Evolutionary conservation across 257 asterid genomes (phyloP), one percentile per base, ranked within the genome.

Genomic region (Plantago ovata): DNA sequence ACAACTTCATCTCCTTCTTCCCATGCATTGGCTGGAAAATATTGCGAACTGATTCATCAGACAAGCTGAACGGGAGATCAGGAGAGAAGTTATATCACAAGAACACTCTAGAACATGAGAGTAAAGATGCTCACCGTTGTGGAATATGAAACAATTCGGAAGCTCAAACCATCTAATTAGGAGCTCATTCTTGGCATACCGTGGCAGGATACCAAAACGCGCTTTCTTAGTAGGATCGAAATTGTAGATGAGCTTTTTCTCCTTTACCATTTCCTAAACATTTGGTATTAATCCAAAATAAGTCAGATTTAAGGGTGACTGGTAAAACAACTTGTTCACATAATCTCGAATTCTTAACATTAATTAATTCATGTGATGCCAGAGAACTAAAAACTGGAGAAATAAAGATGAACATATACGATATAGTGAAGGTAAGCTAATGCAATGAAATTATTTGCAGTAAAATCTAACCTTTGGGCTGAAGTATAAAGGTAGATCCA

Each of bases 1-100:
- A 93, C 95, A 47, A 93, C 87, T 75, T 88, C 98, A 54, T 88
- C 97, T 40, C 96, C 98, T 72, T 93, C 98, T 77, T 93, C 98
- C 98, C 98, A 93, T 68, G 98, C 98, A 72, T 93, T 93, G 63
- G 97, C 98, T 93, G 80, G 61, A 67, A 60, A 67, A 1, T 46
- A 36, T 61, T 20, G 39, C 38, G 28, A 56, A 16, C 21, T 45
- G 3, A 22, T 23, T 38, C 39, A 39, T 47, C 61, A 60, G 54
- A 38, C 56, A 32, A 12, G 48, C 9, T 60, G 41, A 65, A 10
- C 6, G 53, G 12, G 53, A 48, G 21, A 19, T 19, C 16, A 19
- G 20, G 20, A 9, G 32, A 19, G 21, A 46, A 15, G 3, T 46
- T 1, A 15, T n/a, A n/a, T n/a, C n/a, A n/a, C n/a, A n/a, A n/a